These are phyloP conservation scores for Fusarium clavum DNA, from an alignment of 2,329 filamentous ascomycete genomes.

Conservation along the genomic window DNA sequence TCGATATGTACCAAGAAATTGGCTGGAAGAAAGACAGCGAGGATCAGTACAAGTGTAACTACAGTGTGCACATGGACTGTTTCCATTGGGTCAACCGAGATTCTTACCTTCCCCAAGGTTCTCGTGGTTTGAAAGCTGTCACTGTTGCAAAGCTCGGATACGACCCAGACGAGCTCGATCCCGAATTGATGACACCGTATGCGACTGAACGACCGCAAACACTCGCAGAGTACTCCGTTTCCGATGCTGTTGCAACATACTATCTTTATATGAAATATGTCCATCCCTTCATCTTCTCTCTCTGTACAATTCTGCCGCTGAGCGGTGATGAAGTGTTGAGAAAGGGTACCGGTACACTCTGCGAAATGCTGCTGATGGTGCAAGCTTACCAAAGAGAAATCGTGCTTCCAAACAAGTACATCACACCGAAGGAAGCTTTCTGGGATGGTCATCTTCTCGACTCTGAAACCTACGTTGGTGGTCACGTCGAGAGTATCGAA, in stretches of 20 bases:
- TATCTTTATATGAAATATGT: constrained; percentile 99
- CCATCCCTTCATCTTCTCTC: constrained; percentile 98
- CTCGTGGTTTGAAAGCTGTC: constrained; percentile 95
- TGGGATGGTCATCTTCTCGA: constrained; percentile 97
- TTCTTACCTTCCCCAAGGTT: constrained; percentile 96
- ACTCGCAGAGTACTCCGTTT: constrained; percentile 96
- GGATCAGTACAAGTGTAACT: constrained; percentile 95
- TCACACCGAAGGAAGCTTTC: constrained; percentile 89
- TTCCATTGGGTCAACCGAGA: constrained; percentile 99
- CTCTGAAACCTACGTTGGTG: constrained; percentile 97
- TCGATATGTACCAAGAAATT: constrained; percentile 99
- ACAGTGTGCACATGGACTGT: constrained; percentile 98
- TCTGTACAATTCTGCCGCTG: constrained; percentile 95
- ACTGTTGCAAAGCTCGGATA: constrained; percentile 98
- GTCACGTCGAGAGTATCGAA: constrained; percentile 99
- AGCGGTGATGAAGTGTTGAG: constrained; percentile 92
- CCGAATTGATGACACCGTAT: constrained; percentile 95
- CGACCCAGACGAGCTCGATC: constrained; percentile 96
- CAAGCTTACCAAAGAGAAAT: constrained; percentile 94
- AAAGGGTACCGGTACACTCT: constrained; percentile 98
- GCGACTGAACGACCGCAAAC: constrained; percentile 92
- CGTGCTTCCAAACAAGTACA: constrained; percentile 94
- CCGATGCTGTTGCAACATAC: constrained; percentile 97
- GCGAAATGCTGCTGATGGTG: constrained; percentile 99
- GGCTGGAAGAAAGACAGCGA: constrained; percentile 96